phyloP scores from a whole-genome alignment of 2,329 filamentous ascomycete species.

The Sclerotiophoma versabilis region DNA sequence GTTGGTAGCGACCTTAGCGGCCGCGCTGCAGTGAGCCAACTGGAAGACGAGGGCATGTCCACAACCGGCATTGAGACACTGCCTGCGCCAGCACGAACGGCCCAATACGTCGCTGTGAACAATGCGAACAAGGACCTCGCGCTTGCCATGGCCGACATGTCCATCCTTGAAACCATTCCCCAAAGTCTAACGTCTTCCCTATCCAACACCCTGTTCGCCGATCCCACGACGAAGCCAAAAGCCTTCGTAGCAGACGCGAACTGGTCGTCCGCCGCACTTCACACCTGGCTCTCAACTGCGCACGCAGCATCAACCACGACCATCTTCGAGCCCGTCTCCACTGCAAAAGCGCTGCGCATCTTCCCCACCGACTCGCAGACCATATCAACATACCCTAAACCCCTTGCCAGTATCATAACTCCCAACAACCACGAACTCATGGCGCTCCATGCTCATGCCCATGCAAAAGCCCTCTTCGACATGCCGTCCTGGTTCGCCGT shows the following conservation, averaged over 20 bases:
- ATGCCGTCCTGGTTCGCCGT: constrained; percentile 76
- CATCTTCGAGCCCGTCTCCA: constrained; percentile 89
- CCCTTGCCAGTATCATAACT: constrained; percentile 75
- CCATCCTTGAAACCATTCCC: constrained; percentile 68
- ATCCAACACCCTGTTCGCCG: constrained; percentile 21
- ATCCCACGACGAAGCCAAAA: constrained; percentile 56
- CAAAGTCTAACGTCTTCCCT: constrained; percentile 22
- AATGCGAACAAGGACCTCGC: constrained; percentile 81
- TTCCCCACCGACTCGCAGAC: constrained; percentile 67
- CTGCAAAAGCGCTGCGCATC: constrained; percentile 74
- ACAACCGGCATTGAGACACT: constrained; percentile 64
- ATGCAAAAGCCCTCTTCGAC: constrained; percentile 71
- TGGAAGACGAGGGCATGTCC: constrained; percentile 70
- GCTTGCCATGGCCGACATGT: constrained; percentile 97
- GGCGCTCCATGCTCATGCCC: constrained; percentile 78
- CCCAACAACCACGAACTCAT: constrained; percentile 84
- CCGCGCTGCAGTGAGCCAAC: constrained; percentile 70
- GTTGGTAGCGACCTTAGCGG: constrained; percentile 83
- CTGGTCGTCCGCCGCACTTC: constrained; percentile 73
- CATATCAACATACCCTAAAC: constrained; percentile 68
- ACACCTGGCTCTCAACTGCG: constrained; percentile 70
- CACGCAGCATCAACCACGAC: constrained; percentile 55
- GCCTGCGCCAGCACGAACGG: constrained; percentile 67
- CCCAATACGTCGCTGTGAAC: constrained; percentile 92
- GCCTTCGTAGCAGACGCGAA: constrained; percentile 90